Percentiles rank a stretch among this genome's conserved stretches.
Evolutionary conservation across 495 filamentous ascomycete species (phyloP).

Genomic region (Xylaria telfairii): DNA sequence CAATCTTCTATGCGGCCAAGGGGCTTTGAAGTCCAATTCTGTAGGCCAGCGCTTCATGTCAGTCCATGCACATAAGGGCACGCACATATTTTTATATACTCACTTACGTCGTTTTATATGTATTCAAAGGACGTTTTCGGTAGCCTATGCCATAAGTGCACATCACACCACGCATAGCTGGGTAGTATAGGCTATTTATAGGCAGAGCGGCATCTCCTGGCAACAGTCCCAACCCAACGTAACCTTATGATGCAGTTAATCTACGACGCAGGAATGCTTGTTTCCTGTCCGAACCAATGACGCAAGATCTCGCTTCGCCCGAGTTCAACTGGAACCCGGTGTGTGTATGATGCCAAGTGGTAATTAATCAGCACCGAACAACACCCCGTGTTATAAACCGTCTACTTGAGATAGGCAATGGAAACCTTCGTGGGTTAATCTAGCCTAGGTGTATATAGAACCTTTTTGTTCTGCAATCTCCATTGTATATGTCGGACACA

Average conservation of each 20-base stretch:
- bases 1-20: too few relatives aligned
- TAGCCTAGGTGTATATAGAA: too few relatives aligned
- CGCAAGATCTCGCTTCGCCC: too few relatives aligned
- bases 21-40: too few relatives aligned
- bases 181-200: constrained; percentile 1
- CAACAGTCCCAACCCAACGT: constrained; percentile 6
- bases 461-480: too few relatives aligned
- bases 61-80: background rate
- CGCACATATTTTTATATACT: background rate
- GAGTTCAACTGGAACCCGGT: background rate
- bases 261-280: background rate
- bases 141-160: background rate
- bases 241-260: constrained; percentile 10
- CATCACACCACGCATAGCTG: background rate
- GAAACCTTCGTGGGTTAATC: too few relatives aligned
- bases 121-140: background rate
- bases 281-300: background rate
- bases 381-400: too few relatives aligned
- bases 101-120: background rate
- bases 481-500: too few relatives aligned
- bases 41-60: background rate
- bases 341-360: background rate
- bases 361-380: background rate
- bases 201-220: background rate
- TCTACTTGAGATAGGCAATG: too few relatives aligned